phyloP scores from a whole-genome alignment of 2,329 filamentous ascomycete genomes.

The Pseudopyrenochaeta lycopersici region DNA sequence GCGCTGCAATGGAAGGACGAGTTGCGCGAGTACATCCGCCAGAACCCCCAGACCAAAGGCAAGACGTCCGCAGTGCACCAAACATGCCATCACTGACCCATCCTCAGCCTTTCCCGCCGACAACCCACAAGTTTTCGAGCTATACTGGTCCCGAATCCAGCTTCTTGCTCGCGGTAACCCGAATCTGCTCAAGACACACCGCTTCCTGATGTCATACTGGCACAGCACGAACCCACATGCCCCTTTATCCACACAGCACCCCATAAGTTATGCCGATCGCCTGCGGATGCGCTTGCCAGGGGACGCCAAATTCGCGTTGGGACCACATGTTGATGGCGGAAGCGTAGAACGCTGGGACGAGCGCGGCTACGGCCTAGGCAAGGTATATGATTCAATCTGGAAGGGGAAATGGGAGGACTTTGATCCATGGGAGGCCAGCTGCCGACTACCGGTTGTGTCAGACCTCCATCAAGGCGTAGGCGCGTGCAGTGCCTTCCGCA shows the following conservation, averaged over 20 bases:
- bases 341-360: slow-evolving; percentile 63
- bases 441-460: slow-evolving; percentile 71
- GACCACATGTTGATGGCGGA: slow-evolving; percentile 67
- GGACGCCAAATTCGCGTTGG: slow-evolving; percentile 60
- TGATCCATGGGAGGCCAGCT: slow-evolving; percentile 81
- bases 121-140: slow-evolving; percentile 60
- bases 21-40: slow-evolving; percentile 54
- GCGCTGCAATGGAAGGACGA: slow-evolving; percentile 56
- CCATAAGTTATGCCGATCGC: slow-evolving; percentile 59
- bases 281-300: slow-evolving; percentile 64
- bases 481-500: slow-evolving; percentile 83
- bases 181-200: slow-evolving; percentile 56
- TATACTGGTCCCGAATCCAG: slow-evolving; percentile 60
- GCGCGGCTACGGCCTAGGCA: slow-evolving; percentile 67
- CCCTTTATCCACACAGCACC: slow-evolving; percentile 56
- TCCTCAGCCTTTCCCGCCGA: slow-evolving; percentile 56
- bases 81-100: slow-evolving; percentile 10
- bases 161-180: slow-evolving; percentile 58
- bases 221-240: slow-evolving; percentile 54
- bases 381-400: slow-evolving; percentile 78
- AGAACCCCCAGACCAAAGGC: slow-evolving; percentile 57
- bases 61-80: neutral
- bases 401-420: slow-evolving; percentile 80
- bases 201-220: slow-evolving; percentile 61
- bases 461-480: slow-evolving; percentile 85